Evolutionary conservation across 1,139 yeast genomes (phyloP).

Genomic region (Kurtzmaniella quercitrusa): DNA sequence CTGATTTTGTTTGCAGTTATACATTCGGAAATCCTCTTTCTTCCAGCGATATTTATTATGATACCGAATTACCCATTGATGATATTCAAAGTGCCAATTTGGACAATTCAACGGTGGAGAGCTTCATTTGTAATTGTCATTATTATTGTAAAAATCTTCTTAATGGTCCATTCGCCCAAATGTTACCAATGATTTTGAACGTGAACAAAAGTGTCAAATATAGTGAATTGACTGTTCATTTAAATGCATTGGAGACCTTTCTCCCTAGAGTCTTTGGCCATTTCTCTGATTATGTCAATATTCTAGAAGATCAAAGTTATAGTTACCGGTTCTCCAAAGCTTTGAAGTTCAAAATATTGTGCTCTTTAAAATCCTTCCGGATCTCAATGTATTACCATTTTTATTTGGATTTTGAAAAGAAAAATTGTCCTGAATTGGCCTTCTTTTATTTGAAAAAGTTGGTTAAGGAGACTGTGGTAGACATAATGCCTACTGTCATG

Average conservation of each 20-base stretch:
- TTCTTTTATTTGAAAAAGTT: constrained; percentile 23
- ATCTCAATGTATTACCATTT: constrained; percentile 18
- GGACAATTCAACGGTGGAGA: constrained; percentile 24
- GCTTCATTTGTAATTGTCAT: constrained; percentile 10
- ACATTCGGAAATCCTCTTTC: constrained; percentile 38
- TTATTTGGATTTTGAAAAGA: constrained; percentile 22
- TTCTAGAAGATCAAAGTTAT: constrained; percentile 9
- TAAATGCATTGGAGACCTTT: constrained; percentile 8
- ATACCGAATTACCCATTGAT: constrained; percentile 31
- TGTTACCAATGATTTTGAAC: constrained; percentile 4
- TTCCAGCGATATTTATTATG: constrained; percentile 26
- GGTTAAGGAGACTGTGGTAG: constrained; percentile 14
- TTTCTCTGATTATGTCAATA: constrained; percentile 7
- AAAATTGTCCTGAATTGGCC: constrained; percentile 14
- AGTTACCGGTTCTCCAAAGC: constrained; percentile 11
- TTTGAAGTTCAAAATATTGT: constrained; percentile 12
- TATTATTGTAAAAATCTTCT: constrained; percentile 2
- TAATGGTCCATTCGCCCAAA: constrained; percentile 7
- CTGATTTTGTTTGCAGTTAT: constrained; percentile 30
- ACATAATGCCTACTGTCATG: constrained; percentile 21
- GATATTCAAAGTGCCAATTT: constrained; percentile 24
- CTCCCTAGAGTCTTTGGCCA: constrained; percentile 6
- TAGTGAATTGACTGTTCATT: constrained; percentile 6
- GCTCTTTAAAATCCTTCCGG: constrained; percentile 16
- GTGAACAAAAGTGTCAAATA: constrained; percentile 5